phyloP scores from a whole-genome alignment of 2,329 filamentous ascomycete genomes.

The Clarireedia paspali region DNA sequence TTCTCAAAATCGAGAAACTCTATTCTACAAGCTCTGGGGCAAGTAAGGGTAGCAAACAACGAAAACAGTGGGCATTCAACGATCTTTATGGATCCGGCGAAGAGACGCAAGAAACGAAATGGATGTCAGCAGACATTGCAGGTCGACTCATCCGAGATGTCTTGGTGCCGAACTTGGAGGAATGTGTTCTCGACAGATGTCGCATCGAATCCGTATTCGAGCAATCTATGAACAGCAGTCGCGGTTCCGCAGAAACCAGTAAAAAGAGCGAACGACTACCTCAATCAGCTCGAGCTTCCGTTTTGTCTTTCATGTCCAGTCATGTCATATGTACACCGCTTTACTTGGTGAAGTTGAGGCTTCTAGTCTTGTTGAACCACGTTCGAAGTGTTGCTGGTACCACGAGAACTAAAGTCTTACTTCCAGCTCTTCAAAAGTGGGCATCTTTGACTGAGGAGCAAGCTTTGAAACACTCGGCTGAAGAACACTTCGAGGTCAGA shows the following conservation, averaged over 20 bases:
- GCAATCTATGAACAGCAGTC: conserved; percentile 47
- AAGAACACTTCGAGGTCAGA: conserved; percentile 38
- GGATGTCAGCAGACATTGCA: conserved; percentile 50
- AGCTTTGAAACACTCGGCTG: conserved; percentile 40
- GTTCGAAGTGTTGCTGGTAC: conserved; percentile 63
- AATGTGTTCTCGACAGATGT: conserved; percentile 71
- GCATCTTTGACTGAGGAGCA: conserved; percentile 44
- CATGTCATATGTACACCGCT: conserved; percentile 65
- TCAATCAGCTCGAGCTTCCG: conserved; percentile 52
- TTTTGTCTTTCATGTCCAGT: conserved; percentile 66
- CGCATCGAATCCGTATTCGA: conserved; percentile 61
- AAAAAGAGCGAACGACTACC: conserved; percentile 45
- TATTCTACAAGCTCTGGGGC: conserved; percentile 35
- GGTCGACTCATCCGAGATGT: conserved; percentile 56
- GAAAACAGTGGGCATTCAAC: conserved; percentile 49
- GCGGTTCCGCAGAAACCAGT: conserved; percentile 30
- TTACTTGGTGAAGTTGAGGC: conserved; percentile 57
- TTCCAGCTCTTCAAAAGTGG: conserved; percentile 70
- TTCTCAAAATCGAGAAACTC: conserved; percentile 46
- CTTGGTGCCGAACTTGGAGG: conserved; percentile 71
- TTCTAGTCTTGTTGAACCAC: conserved; percentile 66
- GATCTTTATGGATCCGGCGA: conserved; percentile 55
- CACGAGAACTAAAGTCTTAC: conserved; percentile 64
- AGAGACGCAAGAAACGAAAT: conserved; percentile 40
- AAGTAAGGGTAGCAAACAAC: conserved; percentile 34